A percentile compares a stretch with the other conserved stretches of the same genome.
Evolutionary conservation across 495 filamentous ascomycete genomes (phyloP).

Genomic region (Penicillium longicatenatum): DNA sequence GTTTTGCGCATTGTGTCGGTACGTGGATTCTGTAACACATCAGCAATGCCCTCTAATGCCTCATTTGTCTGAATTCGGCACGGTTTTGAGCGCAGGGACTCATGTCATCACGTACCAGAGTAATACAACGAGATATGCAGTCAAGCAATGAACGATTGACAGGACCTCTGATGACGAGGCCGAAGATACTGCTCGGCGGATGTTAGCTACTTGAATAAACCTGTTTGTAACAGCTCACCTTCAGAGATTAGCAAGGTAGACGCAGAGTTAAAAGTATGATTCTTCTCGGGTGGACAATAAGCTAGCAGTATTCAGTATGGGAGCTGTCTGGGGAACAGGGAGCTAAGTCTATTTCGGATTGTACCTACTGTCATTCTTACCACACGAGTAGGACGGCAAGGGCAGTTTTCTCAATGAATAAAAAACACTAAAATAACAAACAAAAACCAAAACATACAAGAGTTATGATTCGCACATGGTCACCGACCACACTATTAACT

Average conservation of each 20-base stretch:
- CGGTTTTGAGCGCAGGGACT: background rate
- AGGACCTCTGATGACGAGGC: conserved; percentile 6
- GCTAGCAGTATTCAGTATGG: conserved; percentile 5
- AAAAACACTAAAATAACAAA: no score
- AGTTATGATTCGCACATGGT: no score
- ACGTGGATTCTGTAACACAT: conserved; percentile 3
- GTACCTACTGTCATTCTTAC: conserved; percentile 1
- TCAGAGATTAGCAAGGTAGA: conserved; percentile 2
- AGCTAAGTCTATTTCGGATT: conserved; percentile 9
- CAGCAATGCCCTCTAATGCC: conserved; percentile 4
- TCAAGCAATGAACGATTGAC: conserved; percentile 6
- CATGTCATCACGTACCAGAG: conserved; percentile 2
- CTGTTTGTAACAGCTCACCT: conserved; percentile 4
- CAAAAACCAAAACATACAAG: no score
- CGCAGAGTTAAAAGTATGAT: background rate
- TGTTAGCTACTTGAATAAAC: conserved; percentile 9
- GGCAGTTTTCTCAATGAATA: no score
- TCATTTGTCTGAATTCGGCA: conserved; percentile 6
- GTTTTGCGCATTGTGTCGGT: conserved; percentile 9
- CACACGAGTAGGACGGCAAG: no score
- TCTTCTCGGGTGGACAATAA: conserved; percentile 6
- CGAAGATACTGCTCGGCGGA: background rate
- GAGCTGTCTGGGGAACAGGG: background rate
- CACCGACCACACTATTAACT: no score
- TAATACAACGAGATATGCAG: conserved; percentile 4